Evolutionary conservation across 2,329 filamentous ascomycete genomes (phyloP), one percentile per base, ranked within the genome.

Genomic region (Lasiodiplodia sp.): DNA sequence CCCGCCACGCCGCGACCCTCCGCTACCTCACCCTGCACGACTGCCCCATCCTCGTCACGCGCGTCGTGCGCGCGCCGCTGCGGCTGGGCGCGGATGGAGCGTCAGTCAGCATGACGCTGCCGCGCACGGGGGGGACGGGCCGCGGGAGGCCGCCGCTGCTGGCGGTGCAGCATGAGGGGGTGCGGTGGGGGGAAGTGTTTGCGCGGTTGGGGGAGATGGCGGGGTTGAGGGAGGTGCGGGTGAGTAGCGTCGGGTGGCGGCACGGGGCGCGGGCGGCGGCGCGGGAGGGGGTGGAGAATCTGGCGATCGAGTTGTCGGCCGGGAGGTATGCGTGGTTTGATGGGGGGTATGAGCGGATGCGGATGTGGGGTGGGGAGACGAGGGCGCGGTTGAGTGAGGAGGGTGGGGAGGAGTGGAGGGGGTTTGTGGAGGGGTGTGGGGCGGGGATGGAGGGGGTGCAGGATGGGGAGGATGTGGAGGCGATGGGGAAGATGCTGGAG

Each of bases 11-110:
- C 6, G 21, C 31, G 1, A 40, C 55, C 10, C 55, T 58, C 1
- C 28, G 28, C 37, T 5, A 21, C 31, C 55, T 58, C 2, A 10
- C n/a, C 28, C 28, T 58, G 18, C 55, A 38, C 55, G 31, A 58
- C 55, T 58, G 55, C 55, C 55, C 55, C 55, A 58, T 58, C 55
- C 28, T 58, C 55, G 31, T 58, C 31, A 37, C 37, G 28, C 55
- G 55, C 55, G 37, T 58, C 55, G n/a, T 37, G 16, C 16, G 8
- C 12, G 7, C 55, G 28, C 55, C 55, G 3, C 14, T 58, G 18
- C 18, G 18, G 7, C 18, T 58, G 3, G 3, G 7, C 2, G 7
- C 18, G 3, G 23, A 53, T 2, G 23, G 23, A 1, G 10, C 2
- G 8, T 53, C 51, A 8, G 51, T 16, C 51, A 53, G 21, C 51